Base-by-base conservation (phyloP, 2,329 filamentous ascomycete genomes). In the Emmonsia crescens region DNA sequence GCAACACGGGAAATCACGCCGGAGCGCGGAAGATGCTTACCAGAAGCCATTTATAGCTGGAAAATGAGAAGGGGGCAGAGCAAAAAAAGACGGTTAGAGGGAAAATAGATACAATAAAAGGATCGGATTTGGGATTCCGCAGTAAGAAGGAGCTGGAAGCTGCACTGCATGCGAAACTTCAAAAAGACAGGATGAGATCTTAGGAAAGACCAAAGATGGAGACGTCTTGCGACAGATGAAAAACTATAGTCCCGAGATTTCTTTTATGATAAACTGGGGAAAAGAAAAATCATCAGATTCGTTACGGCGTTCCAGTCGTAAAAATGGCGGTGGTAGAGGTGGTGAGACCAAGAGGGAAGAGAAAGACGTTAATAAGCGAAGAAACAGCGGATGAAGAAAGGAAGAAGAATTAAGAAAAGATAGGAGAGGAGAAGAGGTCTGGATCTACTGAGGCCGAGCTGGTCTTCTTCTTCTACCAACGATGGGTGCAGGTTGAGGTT, bases 281-380 rank as follows among this genome's bases (percentile, higher is more conserved):
- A 60, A 60, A 57, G 60, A 51, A 59, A 62, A 64, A 62, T 57
- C 62, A 60, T 75, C 69, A 72, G 66, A 69, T 67, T 75, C 74
- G 69, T 75, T 71, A 75, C 44, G 60, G 61, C 62, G 55, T 64
- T 60, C 49, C 58, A 73, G 68, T 75, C 73, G 71, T 75, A 67
- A 73, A 69, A 63, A 62, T 48, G 56, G 68, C 60, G 59, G 62
- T 60, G 64, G 63, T 65, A 66, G 57, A 59, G 62, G 66, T 16
- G 67, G 58, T 64, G 65, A 48, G 62, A 59, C 49, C 60, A 64
- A 56, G 61, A 60, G 52, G 59, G 62, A 56, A 52, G 57, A 59
- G 64, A 60, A 54, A 61, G 24, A 44, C 33, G 55, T 38, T 54
- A 60, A 57, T 49, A 60, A 64, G 57, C 14, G 59, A 64, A 46